Conservation (phyloP, 2,329 filamentous ascomycete genomes). For the Fusarium bactridioides region DNA sequence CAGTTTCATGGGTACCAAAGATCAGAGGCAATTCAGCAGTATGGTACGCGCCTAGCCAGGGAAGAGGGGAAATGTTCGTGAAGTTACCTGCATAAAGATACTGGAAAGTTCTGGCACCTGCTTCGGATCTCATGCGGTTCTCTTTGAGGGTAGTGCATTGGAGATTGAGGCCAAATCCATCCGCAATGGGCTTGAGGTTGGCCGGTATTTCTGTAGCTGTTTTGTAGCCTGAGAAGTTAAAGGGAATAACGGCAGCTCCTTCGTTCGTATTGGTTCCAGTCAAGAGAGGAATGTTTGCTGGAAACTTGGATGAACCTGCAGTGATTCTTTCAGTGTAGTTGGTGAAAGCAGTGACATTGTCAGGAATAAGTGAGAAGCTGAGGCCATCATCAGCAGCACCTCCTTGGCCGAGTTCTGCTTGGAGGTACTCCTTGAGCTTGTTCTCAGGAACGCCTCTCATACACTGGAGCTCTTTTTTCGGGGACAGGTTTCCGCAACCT, state of each 20-base stretch:
- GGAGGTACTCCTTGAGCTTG: constrained; percentile 17
- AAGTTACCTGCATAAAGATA: constrained; percentile 33
- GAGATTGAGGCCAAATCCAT: constrained; percentile 13
- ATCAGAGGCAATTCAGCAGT: constrained; percentile 27
- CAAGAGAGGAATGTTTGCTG: constrained; percentile 1
- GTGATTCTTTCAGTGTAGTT: constrained; percentile 13
- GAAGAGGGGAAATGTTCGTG: constrained; percentile 29
- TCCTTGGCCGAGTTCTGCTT: constrained; percentile 13
- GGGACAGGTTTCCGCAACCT: background rate
- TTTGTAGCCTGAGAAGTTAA: constrained; percentile 12
- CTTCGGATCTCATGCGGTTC: background rate
- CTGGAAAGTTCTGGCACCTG: constrained; percentile 24
- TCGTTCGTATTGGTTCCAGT: constrained; percentile 32
- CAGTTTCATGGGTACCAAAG: constrained; percentile 11
- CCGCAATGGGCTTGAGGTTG: background rate
- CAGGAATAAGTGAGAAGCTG: constrained; percentile 3
- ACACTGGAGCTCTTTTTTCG: constrained; percentile 8
- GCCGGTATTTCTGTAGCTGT: constrained; percentile 20
- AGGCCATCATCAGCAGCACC: constrained; percentile 28
- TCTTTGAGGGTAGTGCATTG: constrained; percentile 30
- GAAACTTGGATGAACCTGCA: background rate
- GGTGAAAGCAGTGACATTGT: constrained; percentile 21
- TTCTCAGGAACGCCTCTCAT: constrained; percentile 11
- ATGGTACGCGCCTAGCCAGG: constrained; percentile 30
- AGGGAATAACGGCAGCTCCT: constrained; percentile 25